Base-by-base conservation (phyloP, 176 grass and related monocot species). In the Carex cristatella region DNA sequence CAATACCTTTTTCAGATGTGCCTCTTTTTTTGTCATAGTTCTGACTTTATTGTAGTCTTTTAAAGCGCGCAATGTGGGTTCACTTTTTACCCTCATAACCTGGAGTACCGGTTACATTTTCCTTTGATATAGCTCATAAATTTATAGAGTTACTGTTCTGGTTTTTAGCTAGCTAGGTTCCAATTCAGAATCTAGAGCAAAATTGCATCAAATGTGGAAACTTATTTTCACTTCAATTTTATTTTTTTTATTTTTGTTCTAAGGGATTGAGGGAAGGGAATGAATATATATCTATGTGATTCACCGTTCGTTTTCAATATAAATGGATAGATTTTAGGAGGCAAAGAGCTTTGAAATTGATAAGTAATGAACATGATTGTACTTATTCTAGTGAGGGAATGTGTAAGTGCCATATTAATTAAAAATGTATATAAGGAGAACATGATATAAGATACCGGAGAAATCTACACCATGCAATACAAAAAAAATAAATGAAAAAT, bases 11-110 rank as follows among this genome's bases (percentile, higher is more conserved):
- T 78, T 57, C 74, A 78, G 56, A 81, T 64, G 59, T 38, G 4
- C 33, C 60, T 13, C 56, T 46, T 55, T 77, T 63, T 61, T 44
- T 48, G 59, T 64, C 10, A 68, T n/a, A 78, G 19, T 83, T 53
- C 31, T 83, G 81, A 68, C 81, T 83, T 83, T 83, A 81, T 54
- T 83, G 61, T 49, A 68, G 40, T 83, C 63, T 83, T 82, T 66
- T 67, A 66, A 83, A 68, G 59, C 38, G 38, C 38, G 38, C 58
- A 81, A 81, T 63, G 62, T 63, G 62, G 44, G 27, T 32, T 69
- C 42, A 69, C 58, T 32, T 68, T 83, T 53, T 53, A 5, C 63
- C 13, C 28, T 68, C 42, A 83, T 69, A 83, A 83, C 60, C 58
- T 83, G 63, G 61, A 83, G 27, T 6, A 33, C 38, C 37, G 28